These are phyloP conservation scores for Chionographis japonica DNA, from an alignment of 106 monocot genomes.

Conservation along the genomic window DNA sequence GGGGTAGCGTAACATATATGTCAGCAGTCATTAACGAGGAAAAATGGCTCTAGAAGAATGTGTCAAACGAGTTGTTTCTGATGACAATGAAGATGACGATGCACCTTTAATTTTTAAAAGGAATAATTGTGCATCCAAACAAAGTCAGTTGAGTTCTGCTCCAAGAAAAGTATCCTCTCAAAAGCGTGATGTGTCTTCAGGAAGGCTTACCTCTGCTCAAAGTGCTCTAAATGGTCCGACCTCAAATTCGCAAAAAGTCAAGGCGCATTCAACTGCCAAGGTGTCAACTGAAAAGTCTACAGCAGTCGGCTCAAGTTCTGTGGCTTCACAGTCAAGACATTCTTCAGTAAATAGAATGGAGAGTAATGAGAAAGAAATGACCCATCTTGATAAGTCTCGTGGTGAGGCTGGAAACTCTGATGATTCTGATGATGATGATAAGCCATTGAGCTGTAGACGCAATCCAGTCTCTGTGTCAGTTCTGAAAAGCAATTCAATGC, in stretches of 20 bases:
- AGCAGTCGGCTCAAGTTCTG: neutral
- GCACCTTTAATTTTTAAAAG: constrained; percentile 15
- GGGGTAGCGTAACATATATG: no score
- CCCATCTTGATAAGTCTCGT: neutral
- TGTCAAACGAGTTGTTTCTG: constrained; percentile 3
- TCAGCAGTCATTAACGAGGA: no score
- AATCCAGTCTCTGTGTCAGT: neutral
- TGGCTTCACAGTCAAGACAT: constrained; percentile 1
- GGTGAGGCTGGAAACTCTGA: constrained; percentile 22
- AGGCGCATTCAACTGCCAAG: constrained; percentile 3
- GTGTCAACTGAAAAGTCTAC: neutral
- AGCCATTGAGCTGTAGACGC: constrained; percentile 4
- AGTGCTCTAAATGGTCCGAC: constrained; percentile 1
- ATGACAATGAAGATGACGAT: constrained; percentile 22
- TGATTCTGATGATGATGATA: no score
- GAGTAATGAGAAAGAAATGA: neutral
- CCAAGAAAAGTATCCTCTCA: constrained; percentile 8
- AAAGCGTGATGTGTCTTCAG: constrained; percentile 8
- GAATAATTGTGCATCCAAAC: constrained; percentile 9
- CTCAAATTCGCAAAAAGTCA: neutral
- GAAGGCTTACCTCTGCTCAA: neutral
- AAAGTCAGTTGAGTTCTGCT: constrained; percentile 5
- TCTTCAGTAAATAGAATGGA: neutral
- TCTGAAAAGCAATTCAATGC: constrained; percentile 38
- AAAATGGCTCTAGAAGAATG: constrained; percentile 11